phyloP scores from a whole-genome alignment of 805 yeast species.

The Candida manassasensis region DNA sequence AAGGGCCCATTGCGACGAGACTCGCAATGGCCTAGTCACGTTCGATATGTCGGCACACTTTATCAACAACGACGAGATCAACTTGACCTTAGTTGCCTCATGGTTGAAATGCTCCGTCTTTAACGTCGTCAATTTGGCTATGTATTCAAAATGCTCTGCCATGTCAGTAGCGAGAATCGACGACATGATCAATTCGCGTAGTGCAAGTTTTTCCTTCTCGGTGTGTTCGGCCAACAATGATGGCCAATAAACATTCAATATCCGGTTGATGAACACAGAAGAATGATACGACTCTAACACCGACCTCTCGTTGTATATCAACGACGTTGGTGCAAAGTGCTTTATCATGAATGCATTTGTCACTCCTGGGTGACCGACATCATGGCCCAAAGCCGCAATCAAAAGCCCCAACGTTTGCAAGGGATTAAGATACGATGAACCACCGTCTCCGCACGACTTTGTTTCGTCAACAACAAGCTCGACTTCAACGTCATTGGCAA shows the following conservation, averaged over 20 bases:
- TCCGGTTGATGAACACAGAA: conserved; percentile 48
- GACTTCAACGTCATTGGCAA: neutral
- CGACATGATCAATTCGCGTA: conserved; percentile 28
- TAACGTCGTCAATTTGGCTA: conserved; percentile 41
- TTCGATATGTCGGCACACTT: conserved; percentile 96
- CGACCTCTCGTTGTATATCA: conserved; percentile 57
- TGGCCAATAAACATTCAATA: conserved; percentile 36
- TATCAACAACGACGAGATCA: conserved; percentile 65
- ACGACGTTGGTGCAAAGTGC: conserved; percentile 59
- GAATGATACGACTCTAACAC: conserved; percentile 82
- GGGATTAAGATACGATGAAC: conserved; percentile 20
- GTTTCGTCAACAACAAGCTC: conserved; percentile 4
- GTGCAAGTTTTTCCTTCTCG: conserved; percentile 14
- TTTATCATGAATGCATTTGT: conserved; percentile 68
- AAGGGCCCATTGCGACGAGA: conserved; percentile 83
- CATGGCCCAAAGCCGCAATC: conserved; percentile 89
- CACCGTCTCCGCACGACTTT: neutral
- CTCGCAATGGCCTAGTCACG: conserved; percentile 73
- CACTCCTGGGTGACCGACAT: conserved; percentile 95
- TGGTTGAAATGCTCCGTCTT: conserved; percentile 13
- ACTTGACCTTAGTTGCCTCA: conserved; percentile 18
- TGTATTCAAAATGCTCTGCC: conserved; percentile 79
- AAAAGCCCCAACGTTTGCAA: conserved; percentile 56
- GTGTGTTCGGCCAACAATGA: conserved; percentile 17
- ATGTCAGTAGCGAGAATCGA: conserved; percentile 70